Conservation (phyloP, 2,329 filamentous ascomycete species). For the Dissoconium aciculare region DNA sequence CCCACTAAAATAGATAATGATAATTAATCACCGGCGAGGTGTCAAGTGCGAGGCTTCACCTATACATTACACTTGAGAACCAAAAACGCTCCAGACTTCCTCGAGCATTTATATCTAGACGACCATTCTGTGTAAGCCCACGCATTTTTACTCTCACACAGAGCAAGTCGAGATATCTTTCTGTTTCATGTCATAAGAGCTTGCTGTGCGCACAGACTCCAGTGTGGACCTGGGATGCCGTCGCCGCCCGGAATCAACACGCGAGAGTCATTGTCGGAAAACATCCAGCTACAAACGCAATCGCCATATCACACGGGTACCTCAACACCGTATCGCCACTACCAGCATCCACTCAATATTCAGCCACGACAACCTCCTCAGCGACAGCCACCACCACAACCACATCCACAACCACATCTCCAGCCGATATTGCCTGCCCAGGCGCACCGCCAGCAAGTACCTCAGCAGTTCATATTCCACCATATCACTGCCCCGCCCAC, state of each 20-base stretch:
- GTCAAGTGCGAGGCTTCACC: too few species aligned
- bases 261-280: background rate
- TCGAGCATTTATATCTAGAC: background rate
- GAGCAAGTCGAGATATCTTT: too few species aligned
- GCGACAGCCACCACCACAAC: background rate
- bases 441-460: background rate
- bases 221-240: background rate
- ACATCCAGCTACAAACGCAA: background rate
- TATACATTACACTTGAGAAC: background rate
- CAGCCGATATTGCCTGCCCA: too few species aligned
- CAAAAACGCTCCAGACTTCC: conserved; percentile 1
- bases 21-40: too few species aligned
- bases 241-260: background rate
- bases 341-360: background rate
- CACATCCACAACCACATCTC: too few species aligned
- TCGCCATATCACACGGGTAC: too few species aligned
- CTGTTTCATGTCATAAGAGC: too few species aligned
- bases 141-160: too few species aligned
- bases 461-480: background rate
- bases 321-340: too few species aligned
- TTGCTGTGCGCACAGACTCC: background rate
- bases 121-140: background rate
- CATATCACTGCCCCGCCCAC: conserved; percentile 2
- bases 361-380: background rate
- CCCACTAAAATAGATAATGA: too few species aligned